Percentiles rank a stretch among this genome's conserved stretches.
These are phyloP conservation scores for Macrolepiota fuliginosa DNA, from an alignment of 768 basidiomycete genomes.

Conservation along the genomic window DNA sequence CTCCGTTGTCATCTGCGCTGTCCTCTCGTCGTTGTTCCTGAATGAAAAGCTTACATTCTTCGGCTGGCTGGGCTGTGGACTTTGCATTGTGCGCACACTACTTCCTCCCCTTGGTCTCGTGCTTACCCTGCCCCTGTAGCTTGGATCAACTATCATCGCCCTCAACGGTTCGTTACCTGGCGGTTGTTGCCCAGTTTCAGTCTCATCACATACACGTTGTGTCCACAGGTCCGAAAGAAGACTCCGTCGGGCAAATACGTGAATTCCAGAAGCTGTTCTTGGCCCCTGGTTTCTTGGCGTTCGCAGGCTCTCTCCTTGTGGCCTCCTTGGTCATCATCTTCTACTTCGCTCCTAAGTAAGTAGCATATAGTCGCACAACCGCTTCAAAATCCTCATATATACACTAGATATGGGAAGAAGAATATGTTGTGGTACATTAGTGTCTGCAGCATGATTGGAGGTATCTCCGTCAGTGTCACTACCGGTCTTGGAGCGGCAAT, in stretches of 20 bases:
- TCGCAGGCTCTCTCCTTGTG: conserved; percentile 59
- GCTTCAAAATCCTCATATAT: not conserved
- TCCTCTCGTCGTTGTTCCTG: conserved; percentile 90
- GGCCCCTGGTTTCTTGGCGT: conserved; percentile 79
- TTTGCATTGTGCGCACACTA: conserved; percentile 73
- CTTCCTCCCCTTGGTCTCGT: not conserved
- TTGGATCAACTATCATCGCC: conserved; percentile 87
- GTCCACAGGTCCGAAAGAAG: conserved; percentile 62
- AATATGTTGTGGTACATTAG: conserved; percentile 95
- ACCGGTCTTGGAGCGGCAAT: conserved; percentile 93
- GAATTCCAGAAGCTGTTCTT: conserved; percentile 80
- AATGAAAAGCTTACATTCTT: conserved; percentile 93
- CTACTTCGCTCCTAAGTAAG: conserved; percentile 77
- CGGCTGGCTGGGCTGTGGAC: conserved; percentile 91
- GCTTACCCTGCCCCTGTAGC: conserved; percentile 32
- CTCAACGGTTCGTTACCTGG: conserved; percentile 61
- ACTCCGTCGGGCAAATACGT: conserved; percentile 63
- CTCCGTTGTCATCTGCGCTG: conserved; percentile 93
- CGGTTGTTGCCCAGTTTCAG: conserved; percentile 1
- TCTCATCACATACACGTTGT: conserved; percentile 25
- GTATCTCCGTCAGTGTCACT: conserved; percentile 91
- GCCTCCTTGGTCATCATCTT: conserved; percentile 71
- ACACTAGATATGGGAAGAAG: conserved; percentile 73
- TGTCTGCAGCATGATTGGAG: conserved; percentile 96
- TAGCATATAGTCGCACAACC: conserved; percentile 11